Evolutionary conservation across 352 stramenopile species (phyloP), one percentile per base, ranked within the genome.

Genomic region (Globisporangium paddicum): DNA sequence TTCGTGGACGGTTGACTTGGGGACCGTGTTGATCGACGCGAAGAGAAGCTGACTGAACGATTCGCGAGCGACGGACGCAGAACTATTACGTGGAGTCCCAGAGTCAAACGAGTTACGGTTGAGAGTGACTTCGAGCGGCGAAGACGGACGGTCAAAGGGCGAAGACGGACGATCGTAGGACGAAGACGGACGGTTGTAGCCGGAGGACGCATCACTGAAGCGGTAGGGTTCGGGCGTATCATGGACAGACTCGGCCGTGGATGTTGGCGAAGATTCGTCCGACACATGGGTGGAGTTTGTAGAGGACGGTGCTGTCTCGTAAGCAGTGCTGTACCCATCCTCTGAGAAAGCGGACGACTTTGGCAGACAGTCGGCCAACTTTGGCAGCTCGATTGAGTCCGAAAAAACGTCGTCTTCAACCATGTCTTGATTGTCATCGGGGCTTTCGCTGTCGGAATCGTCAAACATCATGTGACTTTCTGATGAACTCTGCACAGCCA

Each of bases 61-160:
- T 4, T 66, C 52, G 21, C 46, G 37, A 10, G 45, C 2, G 34
- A 41, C 52, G 11, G 53, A 62, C 21, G 21, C 23, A 23, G 40
- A 56, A 38, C 60, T 66, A 11, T 40, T 44, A 3, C 54, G 60
- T 21, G 60, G 60, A 0, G 60, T 66, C n/a, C 60, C 60, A 2
- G 60, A 66, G 23, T 66, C 60, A 21, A 66, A 66, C 25, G 60
- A 62, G 34, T 55, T 42, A 40, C 60, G 60, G 21, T 57, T 51
- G 25, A 55, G 55, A 4, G 52, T 58, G 9, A 46, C 11, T 11
- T 50, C 48, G 16, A 14, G 23, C 16, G 53, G 32, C 16, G 60
- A 66, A 2, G 52, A 66, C 7, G 52, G 28, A 10, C 47, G 34
- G 16, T 46, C 60, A n/a, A 58, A 45, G 46, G 53, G 32, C 16